Conservation (phyloP, 2,329 filamentous ascomycete genomes). For the Talaromyces sp. region DNA sequence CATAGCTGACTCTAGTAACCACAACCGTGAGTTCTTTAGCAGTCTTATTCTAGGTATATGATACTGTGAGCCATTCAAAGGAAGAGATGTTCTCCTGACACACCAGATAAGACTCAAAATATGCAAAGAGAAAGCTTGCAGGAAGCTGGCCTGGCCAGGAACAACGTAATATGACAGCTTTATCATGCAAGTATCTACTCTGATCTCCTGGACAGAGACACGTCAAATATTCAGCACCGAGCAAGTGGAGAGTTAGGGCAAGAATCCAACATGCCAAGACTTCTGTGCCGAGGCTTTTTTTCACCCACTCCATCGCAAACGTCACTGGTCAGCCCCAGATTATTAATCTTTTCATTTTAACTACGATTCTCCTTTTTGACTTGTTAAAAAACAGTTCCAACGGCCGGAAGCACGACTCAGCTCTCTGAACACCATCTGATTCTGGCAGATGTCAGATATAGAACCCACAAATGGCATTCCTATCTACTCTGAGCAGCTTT, state of each 20-base stretch:
- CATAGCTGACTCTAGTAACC: no score
- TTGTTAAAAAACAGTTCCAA: neutral
- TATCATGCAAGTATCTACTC: no score
- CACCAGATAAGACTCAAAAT: no score
- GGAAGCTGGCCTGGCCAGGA: no score
- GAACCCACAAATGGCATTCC: constrained; percentile 5
- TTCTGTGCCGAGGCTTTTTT: neutral
- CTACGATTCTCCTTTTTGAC: neutral
- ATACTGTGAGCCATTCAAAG: no score
- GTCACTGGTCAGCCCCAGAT: neutral
- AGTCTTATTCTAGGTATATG: no score
- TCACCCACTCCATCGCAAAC: neutral
- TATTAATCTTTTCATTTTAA: neutral
- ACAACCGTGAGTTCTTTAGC: no score
- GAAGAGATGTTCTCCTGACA: no score
- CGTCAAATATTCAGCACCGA: no score
- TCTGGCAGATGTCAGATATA: neutral
- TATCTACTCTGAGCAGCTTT: constrained; percentile 4
- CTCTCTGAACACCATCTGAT: neutral
- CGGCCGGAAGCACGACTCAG: neutral
- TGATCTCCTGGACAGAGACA: no score
- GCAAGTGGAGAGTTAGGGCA: neutral
- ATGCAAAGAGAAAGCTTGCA: no score
- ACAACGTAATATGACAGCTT: no score
- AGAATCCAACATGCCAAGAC: neutral